A percentile compares a stretch with the other conserved stretches of the same genome.
Conservation (phyloP, 2,329 filamentous ascomycete species). For the Sporothrix variecibatus region DNA sequence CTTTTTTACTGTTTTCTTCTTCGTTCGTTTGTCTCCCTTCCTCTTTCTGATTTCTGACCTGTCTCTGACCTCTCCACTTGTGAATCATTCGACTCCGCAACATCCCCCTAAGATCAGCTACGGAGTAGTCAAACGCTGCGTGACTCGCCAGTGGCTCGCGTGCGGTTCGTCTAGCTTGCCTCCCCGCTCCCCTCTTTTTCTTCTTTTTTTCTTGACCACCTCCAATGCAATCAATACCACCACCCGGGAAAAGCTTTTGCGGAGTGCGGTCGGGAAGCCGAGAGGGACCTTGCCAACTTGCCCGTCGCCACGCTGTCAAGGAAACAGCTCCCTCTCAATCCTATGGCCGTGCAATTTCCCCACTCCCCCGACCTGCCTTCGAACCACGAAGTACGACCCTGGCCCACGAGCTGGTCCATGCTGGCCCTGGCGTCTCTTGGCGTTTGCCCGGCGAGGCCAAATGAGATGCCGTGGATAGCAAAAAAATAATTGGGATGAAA, state of each 20-base stretch:
- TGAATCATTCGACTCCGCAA: conserved; percentile 1
- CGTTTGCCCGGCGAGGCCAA: not conserved
- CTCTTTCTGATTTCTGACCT: not conserved
- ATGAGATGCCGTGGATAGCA: not conserved
- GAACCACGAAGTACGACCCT: not conserved
- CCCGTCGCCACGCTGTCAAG: not conserved
- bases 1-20: not conserved
- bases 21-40: not conserved
- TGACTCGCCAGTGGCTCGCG: not conserved
- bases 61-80: not conserved
- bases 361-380: not conserved
- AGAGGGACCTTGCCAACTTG: too few relatives aligned
- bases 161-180: not conserved
- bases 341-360: not conserved
- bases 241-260: conserved; percentile 22
- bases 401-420: not conserved
- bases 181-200: not conserved
- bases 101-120: not conserved
- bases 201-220: not conserved
- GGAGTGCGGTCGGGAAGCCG: not conserved
- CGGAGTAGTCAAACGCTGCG: not conserved
- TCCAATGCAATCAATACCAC: not conserved
- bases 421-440: not conserved
- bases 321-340: not conserved
- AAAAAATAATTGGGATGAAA: not conserved